Base-by-base conservation (phyloP, 306 rosid genomes). In the Quercus aquifolioides region DNA sequence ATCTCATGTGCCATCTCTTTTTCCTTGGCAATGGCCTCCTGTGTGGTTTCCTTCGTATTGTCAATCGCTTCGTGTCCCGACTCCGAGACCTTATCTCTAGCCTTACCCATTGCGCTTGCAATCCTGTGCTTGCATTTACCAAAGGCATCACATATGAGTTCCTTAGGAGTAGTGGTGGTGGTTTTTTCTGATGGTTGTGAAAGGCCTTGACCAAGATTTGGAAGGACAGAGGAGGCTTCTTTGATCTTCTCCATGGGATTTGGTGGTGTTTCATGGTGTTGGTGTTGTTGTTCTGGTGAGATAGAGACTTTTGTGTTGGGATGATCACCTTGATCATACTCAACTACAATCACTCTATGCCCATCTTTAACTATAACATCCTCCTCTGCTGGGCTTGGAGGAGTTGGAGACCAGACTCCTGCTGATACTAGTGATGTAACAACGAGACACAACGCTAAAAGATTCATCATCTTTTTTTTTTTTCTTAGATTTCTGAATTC, bases 221-320 rank as follows among this genome's bases (percentile, higher is more conserved):
- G 85, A 4, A 82, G 71, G 81, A 77, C 79, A 0, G 90, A 88
- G n/a, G 89, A 74, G 0, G 87, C 85, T 43, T 85, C 85, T 59
- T 81, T 79, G 63, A 84, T 78, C 54, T 56, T 82, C 12, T 80
- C 81, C 54, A 12, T 21, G 49, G 69, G 31, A 60, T 11, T 31
- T 10, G 52, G 69, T 2, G 35, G 12, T 49, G 17, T 4, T 4
- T 64, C 49, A 3, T 49, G 15, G 14, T 30, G 17, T 0, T 46
- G 76, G 52, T 14, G 33, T 3, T 10, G 57, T 3, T 87, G 80
- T 1, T 85, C 88, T 0, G 94, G 84, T 31, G 89, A 84, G 81
- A 91, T 84, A 4, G 97, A 92, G 76, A 94, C 79, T 57, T 87
- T 92, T 69, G 97, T 94, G 81, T 81, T 87, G 2, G 86, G 94